Evolutionary conservation across 2,329 filamentous ascomycete species (phyloP).

Genomic region (Camillea tinctor): DNA sequence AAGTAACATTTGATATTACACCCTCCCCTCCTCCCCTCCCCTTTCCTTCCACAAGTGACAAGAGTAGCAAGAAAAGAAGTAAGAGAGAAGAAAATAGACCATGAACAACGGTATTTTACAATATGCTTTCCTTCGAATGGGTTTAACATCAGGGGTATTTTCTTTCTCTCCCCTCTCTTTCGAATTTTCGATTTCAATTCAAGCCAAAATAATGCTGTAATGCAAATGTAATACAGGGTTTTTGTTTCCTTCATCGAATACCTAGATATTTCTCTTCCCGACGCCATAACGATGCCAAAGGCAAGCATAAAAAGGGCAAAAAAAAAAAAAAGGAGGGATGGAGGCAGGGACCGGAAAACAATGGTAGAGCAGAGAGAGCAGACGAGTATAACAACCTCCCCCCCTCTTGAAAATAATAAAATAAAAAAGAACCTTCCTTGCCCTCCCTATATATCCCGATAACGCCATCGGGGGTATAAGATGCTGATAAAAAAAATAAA

Average conservation of each 20-base stretch:
- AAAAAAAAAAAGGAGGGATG: background rate
- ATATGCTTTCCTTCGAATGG: background rate
- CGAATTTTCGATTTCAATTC: no score
- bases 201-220: background rate
- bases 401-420: background rate
- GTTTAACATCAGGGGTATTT: no score
- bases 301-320: no score
- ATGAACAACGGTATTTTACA: background rate
- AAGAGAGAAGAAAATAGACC: no score
- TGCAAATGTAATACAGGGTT: background rate
- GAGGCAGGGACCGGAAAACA: no score
- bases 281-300: background rate
- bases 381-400: no score
- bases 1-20: no score
- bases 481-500: background rate
- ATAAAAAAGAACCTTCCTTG: background rate
- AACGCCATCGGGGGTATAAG: background rate
- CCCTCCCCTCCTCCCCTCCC: no score
- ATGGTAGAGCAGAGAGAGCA: no score
- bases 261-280: background rate
- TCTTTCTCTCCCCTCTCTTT: no score
- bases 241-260: background rate
- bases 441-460: background rate
- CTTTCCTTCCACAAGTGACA: no score
- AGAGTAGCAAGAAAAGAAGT: no score